Percentiles rank a stretch among this genome's conserved stretches.
phyloP scores from a whole-genome alignment of 257 asterid species.

The Solanum bulbocastanum region DNA sequence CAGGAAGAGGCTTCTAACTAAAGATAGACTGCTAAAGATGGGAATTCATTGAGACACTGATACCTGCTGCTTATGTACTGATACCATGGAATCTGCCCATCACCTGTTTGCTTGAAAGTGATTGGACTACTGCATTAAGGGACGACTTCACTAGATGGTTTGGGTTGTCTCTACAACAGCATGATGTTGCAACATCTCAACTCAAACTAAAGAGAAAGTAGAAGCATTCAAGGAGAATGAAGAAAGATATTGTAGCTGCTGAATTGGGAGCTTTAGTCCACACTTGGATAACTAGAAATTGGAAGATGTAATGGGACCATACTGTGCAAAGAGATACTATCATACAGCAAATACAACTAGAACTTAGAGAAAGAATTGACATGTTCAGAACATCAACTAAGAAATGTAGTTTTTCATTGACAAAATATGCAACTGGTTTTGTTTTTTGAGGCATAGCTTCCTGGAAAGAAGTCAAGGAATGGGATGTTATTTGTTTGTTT shows the following conservation, averaged over 20 bases:
- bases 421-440: background rate
- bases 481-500: background rate
- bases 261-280: background rate
- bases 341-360: background rate
- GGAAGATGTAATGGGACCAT: background rate
- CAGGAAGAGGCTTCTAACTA: background rate
- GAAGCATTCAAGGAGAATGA: background rate
- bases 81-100: background rate
- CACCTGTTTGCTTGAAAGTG: background rate
- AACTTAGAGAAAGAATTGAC: background rate
- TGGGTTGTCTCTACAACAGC: background rate
- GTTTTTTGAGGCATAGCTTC: background rate
- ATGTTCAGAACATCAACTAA: background rate
- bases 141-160: background rate
- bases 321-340: background rate
- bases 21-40: background rate
- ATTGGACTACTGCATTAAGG: background rate
- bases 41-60: background rate
- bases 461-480: background rate
- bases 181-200: background rate
- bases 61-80: background rate
- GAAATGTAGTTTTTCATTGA: background rate
- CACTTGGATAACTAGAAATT: background rate
- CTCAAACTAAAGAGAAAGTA: background rate
- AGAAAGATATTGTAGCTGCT: background rate